Evolutionary conservation across 257 asterid species (phyloP), one percentile per base, ranked within the genome.

Genomic region (Solanum chiquidenum): DNA sequence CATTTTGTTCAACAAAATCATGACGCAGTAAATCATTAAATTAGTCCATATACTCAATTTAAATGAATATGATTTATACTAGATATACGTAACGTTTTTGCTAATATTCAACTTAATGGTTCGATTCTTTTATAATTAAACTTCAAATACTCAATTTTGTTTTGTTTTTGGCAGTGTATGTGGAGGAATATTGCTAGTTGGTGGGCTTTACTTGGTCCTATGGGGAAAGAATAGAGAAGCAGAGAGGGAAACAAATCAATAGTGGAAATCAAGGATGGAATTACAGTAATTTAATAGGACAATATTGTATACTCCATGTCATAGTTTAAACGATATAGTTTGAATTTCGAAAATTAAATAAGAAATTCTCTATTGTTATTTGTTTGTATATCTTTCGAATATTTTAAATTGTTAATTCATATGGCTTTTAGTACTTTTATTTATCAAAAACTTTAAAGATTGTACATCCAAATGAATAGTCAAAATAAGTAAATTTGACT

Each of bases 141-240:
- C 52, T 11, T 58, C 33, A 37, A 86, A 12, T 60, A 31, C 34
- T n/a, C 6, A n/a, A 9, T 33, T 23, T 62, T 37, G 9, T 7
- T 7, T 89, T 3, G 4, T 71, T 89, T 7, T 27, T 83, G 89
- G 88, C 93, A 94, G 98, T 90, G 79, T 94, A 27, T 91, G 89
- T 89, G 97, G 98, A 88, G 91, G 92, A 25, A 37, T 94, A 23
- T 76, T 95, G 38, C 88, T 95, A 72, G 88, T 92, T 12, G 95
- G 85, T 46, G 98, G 97, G 2, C 87, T 95, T 21, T 94, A 93
- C 88, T 86, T 93, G 85, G 92, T 93, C 49, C 85, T 93, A 34
- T 95, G 96, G 98, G 98, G 96, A 46, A 95, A 92, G 89, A 91
- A 88, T 86, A 91, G 89, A 88, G 96, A 95, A 87, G 87, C 88